A percentile compares a stretch with the other conserved stretches of the same genome.
These are phyloP conservation scores for Rosa persica DNA, from an alignment of 306 rosid species.

Conservation along the genomic window DNA sequence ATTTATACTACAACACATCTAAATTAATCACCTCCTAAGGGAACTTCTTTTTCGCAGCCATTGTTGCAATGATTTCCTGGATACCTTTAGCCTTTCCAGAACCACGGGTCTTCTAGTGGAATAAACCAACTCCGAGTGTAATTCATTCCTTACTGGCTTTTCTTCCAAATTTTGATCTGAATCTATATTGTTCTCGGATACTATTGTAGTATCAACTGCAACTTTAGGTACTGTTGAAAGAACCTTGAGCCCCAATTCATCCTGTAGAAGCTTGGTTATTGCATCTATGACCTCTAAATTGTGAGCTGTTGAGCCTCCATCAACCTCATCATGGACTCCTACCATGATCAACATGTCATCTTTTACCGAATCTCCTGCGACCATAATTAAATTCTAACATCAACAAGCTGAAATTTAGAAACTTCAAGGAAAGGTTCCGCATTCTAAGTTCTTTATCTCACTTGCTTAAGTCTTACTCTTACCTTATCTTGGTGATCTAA, in stretches of 20 bases:
- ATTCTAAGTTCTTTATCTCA: not conserved
- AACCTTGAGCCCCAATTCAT: constrained; percentile 76
- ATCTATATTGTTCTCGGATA: constrained; percentile 26
- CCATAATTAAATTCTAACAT: constrained; percentile 33
- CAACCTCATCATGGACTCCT: constrained; percentile 55
- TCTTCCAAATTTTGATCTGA: constrained; percentile 38
- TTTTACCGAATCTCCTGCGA: constrained; percentile 61
- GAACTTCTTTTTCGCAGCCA: constrained; percentile 59
- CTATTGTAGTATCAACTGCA: constrained; percentile 32
- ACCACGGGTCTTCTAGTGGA: constrained; percentile 71
- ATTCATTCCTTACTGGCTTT: constrained; percentile 25
- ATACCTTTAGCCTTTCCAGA: constrained; percentile 71
- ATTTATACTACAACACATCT: too few species aligned
- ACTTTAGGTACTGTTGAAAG: constrained; percentile 46
- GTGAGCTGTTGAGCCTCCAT: constrained; percentile 35
- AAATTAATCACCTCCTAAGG: constrained; percentile 19
- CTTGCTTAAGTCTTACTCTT: not conserved
- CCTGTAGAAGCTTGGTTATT: constrained; percentile 61
- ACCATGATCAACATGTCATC: constrained; percentile 78
- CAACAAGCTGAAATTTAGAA: constrained; percentile 2
- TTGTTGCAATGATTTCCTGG: constrained; percentile 58
- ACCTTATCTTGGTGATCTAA: not conserved
- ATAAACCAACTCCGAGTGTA: constrained; percentile 29
- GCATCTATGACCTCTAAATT: constrained; percentile 59
- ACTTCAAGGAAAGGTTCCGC: constrained; percentile 4